phyloP scores from a whole-genome alignment of 2,329 filamentous ascomycete genomes.

The Fusarium sacchari region DNA sequence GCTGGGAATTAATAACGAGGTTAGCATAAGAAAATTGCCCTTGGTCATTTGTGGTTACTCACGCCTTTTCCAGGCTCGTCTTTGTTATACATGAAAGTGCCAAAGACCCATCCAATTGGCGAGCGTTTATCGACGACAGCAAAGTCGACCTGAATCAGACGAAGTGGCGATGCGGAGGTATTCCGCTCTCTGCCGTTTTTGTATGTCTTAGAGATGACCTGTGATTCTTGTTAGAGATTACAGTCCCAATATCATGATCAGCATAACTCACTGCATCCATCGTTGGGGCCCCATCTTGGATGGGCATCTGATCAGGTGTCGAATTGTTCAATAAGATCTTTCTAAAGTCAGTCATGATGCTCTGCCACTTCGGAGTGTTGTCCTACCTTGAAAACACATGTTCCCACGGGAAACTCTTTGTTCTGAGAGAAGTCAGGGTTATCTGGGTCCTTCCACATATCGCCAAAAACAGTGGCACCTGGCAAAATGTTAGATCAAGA shows the following conservation, averaged over 20 bases:
- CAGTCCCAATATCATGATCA: fast-evolving
- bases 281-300: background rate
- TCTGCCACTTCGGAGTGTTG: fast-evolving
- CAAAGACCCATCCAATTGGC: background rate
- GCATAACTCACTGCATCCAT: background rate
- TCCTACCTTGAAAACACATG: background rate
- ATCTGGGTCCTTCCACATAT: background rate
- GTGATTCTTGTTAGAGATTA: background rate
- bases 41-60: background rate
- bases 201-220: background rate
- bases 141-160: background rate
- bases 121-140: background rate
- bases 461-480: background rate
- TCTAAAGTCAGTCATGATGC: fast-evolving
- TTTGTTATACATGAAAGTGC: background rate
- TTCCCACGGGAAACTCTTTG: background rate
- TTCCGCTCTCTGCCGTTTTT: background rate
- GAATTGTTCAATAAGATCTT: background rate
- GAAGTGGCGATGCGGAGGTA: background rate
- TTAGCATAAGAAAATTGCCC: fast-evolving
- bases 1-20: background rate
- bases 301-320: background rate
- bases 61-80: background rate
- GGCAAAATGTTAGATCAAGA: background rate
- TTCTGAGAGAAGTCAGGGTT: background rate